A percentile compares a stretch with the other conserved stretches of the same genome.
phyloP scores from a whole-genome alignment of 495 filamentous ascomycete species.

The Hyaloscypha variabilis region DNA sequence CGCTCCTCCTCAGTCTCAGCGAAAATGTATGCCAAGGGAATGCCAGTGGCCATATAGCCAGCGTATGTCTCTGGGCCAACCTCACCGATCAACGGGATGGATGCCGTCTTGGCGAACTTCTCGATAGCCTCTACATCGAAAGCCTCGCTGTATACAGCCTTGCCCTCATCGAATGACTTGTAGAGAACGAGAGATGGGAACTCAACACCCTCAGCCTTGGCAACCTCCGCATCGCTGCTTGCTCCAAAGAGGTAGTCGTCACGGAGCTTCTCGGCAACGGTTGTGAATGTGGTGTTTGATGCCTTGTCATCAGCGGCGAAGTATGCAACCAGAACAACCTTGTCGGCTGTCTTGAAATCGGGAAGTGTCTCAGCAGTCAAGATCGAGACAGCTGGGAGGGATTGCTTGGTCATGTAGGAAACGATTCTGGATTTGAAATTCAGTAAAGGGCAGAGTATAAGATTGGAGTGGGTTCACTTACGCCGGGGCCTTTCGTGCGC shows the following conservation, averaged over 20 bases:
- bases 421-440: constrained; percentile 67
- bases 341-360: constrained; percentile 97
- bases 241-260: constrained; percentile 93
- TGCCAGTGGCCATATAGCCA: constrained; percentile 91
- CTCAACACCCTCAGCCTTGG: constrained; percentile 86
- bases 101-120: constrained; percentile 79
- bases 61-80: constrained; percentile 98
- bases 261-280: constrained; percentile 79
- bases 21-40: constrained; percentile 98
- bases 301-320: constrained; percentile 82
- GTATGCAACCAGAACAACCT: constrained; percentile 92
- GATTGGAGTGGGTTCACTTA: constrained; percentile 48
- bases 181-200: constrained; percentile 90
- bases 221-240: constrained; percentile 78
- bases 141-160: constrained; percentile 77
- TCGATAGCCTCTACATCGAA: constrained; percentile 77
- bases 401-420: constrained; percentile 99
- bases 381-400: constrained; percentile 85
- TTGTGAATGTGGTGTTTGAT: constrained; percentile 76
- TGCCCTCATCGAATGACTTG: constrained; percentile 98
- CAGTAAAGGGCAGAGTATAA: constrained; percentile 27
- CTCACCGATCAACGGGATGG: constrained; percentile 92
- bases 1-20: constrained; percentile 92
- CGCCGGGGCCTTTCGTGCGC: constrained; percentile 88
- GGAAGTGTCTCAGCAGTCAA: constrained; percentile 79